Evolutionary conservation across 2,329 filamentous ascomycete genomes (phyloP).

Genomic region (Zymoseptoria brevis): DNA sequence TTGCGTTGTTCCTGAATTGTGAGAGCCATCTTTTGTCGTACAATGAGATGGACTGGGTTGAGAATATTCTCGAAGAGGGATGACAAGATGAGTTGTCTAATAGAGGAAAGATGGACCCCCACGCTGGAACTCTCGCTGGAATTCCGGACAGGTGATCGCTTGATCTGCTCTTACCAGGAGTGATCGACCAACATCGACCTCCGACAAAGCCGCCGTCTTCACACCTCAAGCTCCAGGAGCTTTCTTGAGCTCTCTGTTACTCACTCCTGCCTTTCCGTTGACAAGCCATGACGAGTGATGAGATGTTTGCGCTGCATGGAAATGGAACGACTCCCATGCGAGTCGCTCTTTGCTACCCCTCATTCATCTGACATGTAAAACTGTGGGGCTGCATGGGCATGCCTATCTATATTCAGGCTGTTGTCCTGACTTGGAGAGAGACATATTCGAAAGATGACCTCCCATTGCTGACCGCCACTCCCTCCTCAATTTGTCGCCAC

Average conservation of each 20-base stretch:
- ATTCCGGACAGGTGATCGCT: background rate
- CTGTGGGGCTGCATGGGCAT: background rate
- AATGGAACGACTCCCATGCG: background rate
- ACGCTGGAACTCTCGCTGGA: background rate
- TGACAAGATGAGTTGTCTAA: background rate
- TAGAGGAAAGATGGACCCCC: background rate
- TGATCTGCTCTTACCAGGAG: background rate
- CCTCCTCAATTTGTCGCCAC: background rate
- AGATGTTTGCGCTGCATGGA: background rate
- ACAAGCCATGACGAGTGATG: background rate
- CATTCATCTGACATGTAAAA: background rate
- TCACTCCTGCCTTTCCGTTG: background rate
- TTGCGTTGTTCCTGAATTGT: slow-evolving; percentile 8
- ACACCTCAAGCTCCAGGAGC: background rate
- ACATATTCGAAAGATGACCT: background rate
- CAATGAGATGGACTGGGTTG: background rate
- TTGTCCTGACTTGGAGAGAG: background rate
- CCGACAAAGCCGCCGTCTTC: background rate
- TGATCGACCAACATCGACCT: background rate
- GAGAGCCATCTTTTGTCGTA: slow-evolving; percentile 6
- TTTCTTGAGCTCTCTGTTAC: background rate
- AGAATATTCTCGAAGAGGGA: background rate
- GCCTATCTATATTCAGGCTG: background rate
- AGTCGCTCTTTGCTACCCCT: background rate
- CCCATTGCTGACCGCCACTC: background rate